Evolutionary conservation across 2,329 filamentous ascomycete genomes (phyloP), one percentile per base, ranked within the genome.

Genomic region (Colletotrichum australisinense): DNA sequence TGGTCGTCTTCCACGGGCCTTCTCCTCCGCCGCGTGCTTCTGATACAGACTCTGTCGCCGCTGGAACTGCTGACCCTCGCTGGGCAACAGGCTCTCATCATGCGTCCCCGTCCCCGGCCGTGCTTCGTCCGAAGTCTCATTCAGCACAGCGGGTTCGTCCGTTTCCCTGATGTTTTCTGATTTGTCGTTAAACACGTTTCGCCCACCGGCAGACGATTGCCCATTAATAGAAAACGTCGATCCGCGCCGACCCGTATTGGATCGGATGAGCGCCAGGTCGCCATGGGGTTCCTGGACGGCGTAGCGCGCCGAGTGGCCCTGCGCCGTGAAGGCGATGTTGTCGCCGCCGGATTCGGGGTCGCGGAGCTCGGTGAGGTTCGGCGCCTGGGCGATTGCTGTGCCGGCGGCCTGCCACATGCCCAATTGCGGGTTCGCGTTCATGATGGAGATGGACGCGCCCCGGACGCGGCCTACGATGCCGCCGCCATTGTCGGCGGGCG

Each of bases 321-420:
- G 78, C 16, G 77, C 67, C 57, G 76, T 79, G 75, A 80, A 80
- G 2, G 70, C 70, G 68, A 80, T 80, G 69, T 80, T 78, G 67
- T 63, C 63, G 62, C 76, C 79, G 58, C 79, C 79, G 1, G 75
- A 76, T 22, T 78, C 73, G 22, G 77, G 68, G 62, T 79, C 78
- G 63, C 79, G 77, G 7, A 80, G 76, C 70, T 80, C 79, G 0
- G 76, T 76, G 38, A 80, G 75, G 38, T 78, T 79, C 26, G 79
- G 79, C 4, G 78, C 79, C 56, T 80, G 78, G 16, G 78, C 79
- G 60, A 80, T 79, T 57, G 78, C 79, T 19, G 78, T 80, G 60
- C 79, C 78, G 52, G 79, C 75, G 62, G 78, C 78, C 74, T 80
- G 78, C 79, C 79, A 80, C 68, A 78, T 76, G 67, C 79, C 79